Evolutionary conservation across 108 stramenopile species (phyloP), one percentile per base, ranked within the genome.

Genomic region (Mayamaea pseudoterrestris): DNA sequence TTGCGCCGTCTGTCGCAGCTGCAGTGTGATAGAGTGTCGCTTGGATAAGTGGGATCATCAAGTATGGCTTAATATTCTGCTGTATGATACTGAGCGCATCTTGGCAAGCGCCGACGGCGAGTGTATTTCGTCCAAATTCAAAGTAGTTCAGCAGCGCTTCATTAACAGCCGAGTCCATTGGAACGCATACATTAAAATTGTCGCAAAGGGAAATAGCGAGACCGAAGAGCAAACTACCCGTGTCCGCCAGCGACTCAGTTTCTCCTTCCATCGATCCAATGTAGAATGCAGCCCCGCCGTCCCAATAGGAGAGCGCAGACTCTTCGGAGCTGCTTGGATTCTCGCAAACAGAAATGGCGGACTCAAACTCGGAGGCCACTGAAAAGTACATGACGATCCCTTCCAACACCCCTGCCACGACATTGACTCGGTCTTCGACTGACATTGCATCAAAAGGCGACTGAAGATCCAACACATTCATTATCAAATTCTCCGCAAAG

Each of bases 191-290:
- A 8, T 48, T 63, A 47, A 76, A 71, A 22, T 46, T 49, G 16
- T 23, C 42, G 36, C 75, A 76, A 2, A 68, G n/a, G 1, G 61
- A 55, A 20, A 74, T 62, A 32, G 75, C 69, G 12, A 54, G 27
- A 8, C 60, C 39, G 35, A 55, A 75, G 3, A 74, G 43, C 1
- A 67, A 45, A 9, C 51, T 58, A 25, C 66, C 65, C 27, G 28
- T 27, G 27, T 53, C 46, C 9, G 44, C 52, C 14, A 66, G 60
- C 8, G 29, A 41, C 26, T 29, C 44, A 6, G 14, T 1, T 12
- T 20, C 4, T 8, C 75, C 79, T 64, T 81, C 79, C 46, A 57
- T 63, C 13, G 66, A 63, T 20, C 79, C 79, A 27, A 76, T 48
- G 40, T 55, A 74, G 16, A 58, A 55, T 16, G 73, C 59, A 40